A percentile compares a stretch with the other conserved stretches of the same genome.
phyloP scores from a whole-genome alignment of 2,329 filamentous ascomycete species.

The Thielaviopsis musarum region DNA sequence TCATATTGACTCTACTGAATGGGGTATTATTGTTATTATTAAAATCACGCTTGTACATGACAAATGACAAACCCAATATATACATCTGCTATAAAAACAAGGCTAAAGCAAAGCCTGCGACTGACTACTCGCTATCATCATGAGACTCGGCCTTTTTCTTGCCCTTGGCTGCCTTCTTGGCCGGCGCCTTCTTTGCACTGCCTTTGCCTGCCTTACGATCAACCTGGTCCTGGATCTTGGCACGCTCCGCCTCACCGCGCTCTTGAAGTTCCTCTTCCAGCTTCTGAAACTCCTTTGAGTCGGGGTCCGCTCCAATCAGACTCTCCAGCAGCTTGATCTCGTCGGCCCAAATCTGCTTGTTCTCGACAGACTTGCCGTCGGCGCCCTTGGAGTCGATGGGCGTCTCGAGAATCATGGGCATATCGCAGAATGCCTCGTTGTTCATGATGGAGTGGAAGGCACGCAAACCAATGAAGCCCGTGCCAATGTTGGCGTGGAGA shows the following conservation, averaged over 20 bases:
- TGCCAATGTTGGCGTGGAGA: constrained; percentile 90
- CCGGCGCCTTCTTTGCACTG: constrained; percentile 21
- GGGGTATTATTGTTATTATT: not conserved
- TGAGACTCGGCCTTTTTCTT: constrained; percentile 17
- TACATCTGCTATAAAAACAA: not conserved
- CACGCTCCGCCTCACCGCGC: constrained; percentile 52
- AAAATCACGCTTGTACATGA: not conserved
- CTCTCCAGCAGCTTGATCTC: constrained; percentile 92
- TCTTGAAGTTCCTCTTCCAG: constrained; percentile 49
- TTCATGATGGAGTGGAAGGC: constrained; percentile 91
- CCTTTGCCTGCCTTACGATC: constrained; percentile 54
- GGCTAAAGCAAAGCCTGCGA: not conserved
- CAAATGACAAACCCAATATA: not conserved
- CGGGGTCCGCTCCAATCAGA: constrained; percentile 67
- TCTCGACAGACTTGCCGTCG: constrained; percentile 53
- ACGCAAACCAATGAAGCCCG: constrained; percentile 76
- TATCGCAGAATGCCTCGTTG: constrained; percentile 51
- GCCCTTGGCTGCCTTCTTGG: constrained; percentile 20
- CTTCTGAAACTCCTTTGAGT: constrained; percentile 52
- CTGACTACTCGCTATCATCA: constrained; percentile 15
- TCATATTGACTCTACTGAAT: no score
- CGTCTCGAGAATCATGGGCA: constrained; percentile 94
- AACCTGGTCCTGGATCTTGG: constrained; percentile 61
- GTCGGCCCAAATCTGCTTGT: constrained; percentile 71
- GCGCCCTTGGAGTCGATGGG: constrained; percentile 59